Evolutionary conservation across 495 filamentous ascomycete species (phyloP).

Genomic region (Aspergillus cristatus): DNA sequence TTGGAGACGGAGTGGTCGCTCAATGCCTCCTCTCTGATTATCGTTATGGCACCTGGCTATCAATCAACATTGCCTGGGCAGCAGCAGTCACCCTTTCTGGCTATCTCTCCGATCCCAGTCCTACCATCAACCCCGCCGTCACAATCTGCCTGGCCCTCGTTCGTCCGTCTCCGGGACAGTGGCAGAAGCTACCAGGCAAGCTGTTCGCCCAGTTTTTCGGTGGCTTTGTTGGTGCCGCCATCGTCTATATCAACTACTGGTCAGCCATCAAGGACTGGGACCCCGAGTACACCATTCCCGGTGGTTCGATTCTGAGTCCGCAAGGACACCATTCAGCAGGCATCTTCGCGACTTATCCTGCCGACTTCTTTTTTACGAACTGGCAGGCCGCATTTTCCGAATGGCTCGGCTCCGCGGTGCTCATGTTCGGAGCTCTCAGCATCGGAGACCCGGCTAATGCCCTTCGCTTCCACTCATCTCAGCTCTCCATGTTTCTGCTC

Average conservation of each 20-base stretch:
- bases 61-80: conserved; percentile 30
- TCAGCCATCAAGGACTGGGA: conserved; percentile 28
- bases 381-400: conserved; percentile 29
- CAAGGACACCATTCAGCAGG: conserved; percentile 26
- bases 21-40: conserved; percentile 27
- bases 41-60: conserved; percentile 30
- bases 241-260: conserved; percentile 29
- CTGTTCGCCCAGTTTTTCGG: conserved; percentile 24
- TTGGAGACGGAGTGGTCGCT: conserved; percentile 29
- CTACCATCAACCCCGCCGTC: conserved; percentile 24
- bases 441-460: conserved; percentile 22
- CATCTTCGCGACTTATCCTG: conserved; percentile 26
- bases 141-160: conserved; percentile 21
- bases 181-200: conserved; percentile 21
- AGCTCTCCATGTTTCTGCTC: conserved; percentile 23
- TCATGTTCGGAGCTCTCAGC: conserved; percentile 24
- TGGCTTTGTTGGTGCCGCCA: conserved; percentile 23
- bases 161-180: conserved; percentile 21
- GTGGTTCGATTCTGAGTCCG: conserved; percentile 27
- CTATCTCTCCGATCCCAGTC: conserved; percentile 23
- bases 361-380: conserved; percentile 18
- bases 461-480: conserved; percentile 18
- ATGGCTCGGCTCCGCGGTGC: conserved; percentile 21
- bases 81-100: conserved; percentile 22
- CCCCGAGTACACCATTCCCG: conserved; percentile 29